phyloP scores from a whole-genome alignment of 2,329 filamentous ascomycete species.

The Xylaria hypoxylon region DNA sequence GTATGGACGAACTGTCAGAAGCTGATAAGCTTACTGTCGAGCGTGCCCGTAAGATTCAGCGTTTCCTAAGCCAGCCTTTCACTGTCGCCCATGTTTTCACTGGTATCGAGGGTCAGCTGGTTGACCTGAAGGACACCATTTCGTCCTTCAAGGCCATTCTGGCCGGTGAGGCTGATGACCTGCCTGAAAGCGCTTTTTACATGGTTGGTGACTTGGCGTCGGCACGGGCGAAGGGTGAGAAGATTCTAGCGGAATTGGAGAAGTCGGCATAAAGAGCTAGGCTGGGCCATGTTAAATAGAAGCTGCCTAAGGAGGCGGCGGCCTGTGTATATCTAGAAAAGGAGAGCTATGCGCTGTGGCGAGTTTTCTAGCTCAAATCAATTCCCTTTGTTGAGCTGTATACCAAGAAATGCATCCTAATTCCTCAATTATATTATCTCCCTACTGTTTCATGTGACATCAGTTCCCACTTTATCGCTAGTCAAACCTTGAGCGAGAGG shows the following conservation, averaged over 20 bases:
- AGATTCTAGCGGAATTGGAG: constrained; percentile 97
- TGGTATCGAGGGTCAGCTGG: constrained; percentile 94
- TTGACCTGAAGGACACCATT: constrained; percentile 99
- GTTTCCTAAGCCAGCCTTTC: constrained; percentile 99
- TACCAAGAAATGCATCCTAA: constrained; percentile 61
- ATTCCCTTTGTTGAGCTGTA: constrained; percentile 72
- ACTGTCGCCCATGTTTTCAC: constrained; percentile 87
- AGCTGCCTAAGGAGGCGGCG: constrained; percentile 51
- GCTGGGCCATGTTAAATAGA: constrained; percentile 51
- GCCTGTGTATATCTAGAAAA: constrained; percentile 71
- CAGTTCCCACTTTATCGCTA: not conserved
- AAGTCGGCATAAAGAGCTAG: constrained; percentile 59
- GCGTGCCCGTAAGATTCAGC: constrained; percentile 99
- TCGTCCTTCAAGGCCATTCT: constrained; percentile 97
- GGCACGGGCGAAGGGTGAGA: constrained; percentile 96
- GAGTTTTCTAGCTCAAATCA: constrained; percentile 65
- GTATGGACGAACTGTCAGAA: constrained; percentile 99
- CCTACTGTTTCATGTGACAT: not conserved
- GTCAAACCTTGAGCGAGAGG: not conserved
- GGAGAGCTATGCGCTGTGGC: constrained; percentile 57
- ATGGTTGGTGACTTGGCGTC: constrained; percentile 98
- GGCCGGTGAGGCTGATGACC: constrained; percentile 91
- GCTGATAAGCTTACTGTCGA: constrained; percentile 99
- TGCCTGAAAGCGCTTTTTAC: constrained; percentile 95
- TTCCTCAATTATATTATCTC: constrained; percentile 31